Conservation (phyloP, 768 basidiomycete genomes). For the Ramaria sp. region DNA sequence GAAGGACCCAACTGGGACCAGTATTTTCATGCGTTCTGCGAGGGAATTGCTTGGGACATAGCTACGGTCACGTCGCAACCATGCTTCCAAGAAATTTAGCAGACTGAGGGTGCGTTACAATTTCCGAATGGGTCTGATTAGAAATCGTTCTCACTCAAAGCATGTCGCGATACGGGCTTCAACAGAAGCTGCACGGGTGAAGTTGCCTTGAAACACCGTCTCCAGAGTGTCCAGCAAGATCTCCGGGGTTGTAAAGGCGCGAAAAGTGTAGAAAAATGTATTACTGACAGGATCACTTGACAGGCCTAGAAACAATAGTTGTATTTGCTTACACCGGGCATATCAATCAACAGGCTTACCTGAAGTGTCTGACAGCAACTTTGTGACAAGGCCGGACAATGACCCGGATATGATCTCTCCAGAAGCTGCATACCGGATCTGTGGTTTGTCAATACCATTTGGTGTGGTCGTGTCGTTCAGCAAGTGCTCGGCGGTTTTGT, state of each 20-base stretch:
- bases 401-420: slow-evolving; percentile 1
- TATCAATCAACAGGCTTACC: background rate
- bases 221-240: background rate
- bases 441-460: background rate
- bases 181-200: background rate
- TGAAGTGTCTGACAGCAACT: background rate
- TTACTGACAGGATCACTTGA: background rate
- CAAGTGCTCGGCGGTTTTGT: too few relatives aligned
- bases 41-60: background rate
- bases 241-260: background rate
- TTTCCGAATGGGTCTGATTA: too few relatives aligned
- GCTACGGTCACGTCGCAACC: background rate
- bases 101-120: background rate
- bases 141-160: background rate
- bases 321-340: background rate
- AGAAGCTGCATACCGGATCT: background rate
- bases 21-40: background rate
- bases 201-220: background rate
- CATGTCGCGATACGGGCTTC: background rate
- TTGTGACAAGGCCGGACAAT: background rate
- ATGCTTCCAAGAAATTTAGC: background rate
- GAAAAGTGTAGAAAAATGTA: background rate
- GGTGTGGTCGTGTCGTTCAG: background rate
- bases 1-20: background rate
- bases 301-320: background rate